Conservation (phyloP, 164 flowering plant genomes). For the Chimonanthus salicifolius region DNA sequence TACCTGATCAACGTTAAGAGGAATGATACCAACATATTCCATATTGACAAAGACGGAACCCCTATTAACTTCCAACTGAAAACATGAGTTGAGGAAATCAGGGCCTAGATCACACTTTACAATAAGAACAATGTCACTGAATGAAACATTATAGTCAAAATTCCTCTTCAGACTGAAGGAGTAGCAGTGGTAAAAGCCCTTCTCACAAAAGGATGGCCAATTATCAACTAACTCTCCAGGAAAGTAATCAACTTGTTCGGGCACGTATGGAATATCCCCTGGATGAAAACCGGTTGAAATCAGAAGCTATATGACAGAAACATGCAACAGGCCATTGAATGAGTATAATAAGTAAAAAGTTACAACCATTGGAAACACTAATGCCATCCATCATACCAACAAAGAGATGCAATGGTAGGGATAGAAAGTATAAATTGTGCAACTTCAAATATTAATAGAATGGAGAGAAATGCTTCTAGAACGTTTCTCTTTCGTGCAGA, state of each 20-base stretch:
- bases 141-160: slow-evolving; percentile 29
- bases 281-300: background rate
- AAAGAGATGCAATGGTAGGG: too few relatives aligned
- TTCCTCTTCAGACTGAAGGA: slow-evolving; percentile 35
- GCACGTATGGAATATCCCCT: background rate
- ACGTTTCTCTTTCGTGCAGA: too few relatives aligned
- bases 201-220: slow-evolving; percentile 5
- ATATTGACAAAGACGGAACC: slow-evolving; percentile 40
- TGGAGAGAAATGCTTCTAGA: too few relatives aligned
- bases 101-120: slow-evolving; percentile 34
- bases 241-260: slow-evolving; percentile 35
- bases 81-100: slow-evolving; percentile 30
- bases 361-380: too few relatives aligned
- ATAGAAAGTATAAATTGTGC: too few relatives aligned
- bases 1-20: slow-evolving; percentile 48
- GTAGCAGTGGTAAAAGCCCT: slow-evolving; percentile 43
- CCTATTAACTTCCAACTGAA: slow-evolving; percentile 37
- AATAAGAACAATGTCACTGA: slow-evolving; percentile 42
- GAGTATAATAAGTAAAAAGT: background rate
- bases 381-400: too few relatives aligned
- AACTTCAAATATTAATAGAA: too few relatives aligned
- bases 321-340: background rate
- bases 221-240: slow-evolving; percentile 51
- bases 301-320: background rate
- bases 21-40: slow-evolving; percentile 32